A percentile compares a stretch with the other conserved stretches of the same genome.
Conservation (phyloP, 2,329 filamentous ascomycete genomes). For the Verticillium dahliae region DNA sequence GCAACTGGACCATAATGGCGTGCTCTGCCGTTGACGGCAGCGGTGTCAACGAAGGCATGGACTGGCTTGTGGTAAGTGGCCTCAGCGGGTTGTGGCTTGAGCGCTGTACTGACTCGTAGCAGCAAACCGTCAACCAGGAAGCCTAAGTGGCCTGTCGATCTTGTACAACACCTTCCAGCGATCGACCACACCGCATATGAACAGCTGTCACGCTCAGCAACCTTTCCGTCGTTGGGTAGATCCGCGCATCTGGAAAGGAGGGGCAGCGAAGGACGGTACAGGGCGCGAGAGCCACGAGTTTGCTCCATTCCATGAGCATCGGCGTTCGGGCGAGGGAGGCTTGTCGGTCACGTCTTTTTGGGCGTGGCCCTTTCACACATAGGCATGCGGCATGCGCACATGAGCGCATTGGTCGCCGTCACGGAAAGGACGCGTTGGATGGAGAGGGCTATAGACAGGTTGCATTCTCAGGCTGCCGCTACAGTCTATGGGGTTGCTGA, state of each 20-base stretch:
- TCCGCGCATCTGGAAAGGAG: slow-evolving; percentile 4
- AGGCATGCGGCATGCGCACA: not conserved
- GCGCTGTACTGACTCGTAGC: not conserved
- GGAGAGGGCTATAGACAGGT: not conserved
- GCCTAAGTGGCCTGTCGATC: slow-evolving; percentile 1
- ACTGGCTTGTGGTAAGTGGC: slow-evolving; percentile 80
- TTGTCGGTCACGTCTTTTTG: not conserved
- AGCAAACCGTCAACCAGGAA: slow-evolving; percentile 20
- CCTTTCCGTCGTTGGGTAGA: slow-evolving; percentile 6
- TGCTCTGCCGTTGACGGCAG: slow-evolving; percentile 94
- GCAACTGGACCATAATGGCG: slow-evolving; percentile 98
- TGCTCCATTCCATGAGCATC: not conserved
- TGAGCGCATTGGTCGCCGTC: not conserved
- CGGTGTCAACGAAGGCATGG: slow-evolving; percentile 96
- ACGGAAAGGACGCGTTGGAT: not conserved
- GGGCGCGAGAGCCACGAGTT: not conserved
- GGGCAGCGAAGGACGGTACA: not conserved
- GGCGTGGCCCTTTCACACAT: not conserved
- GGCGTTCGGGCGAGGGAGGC: slow-evolving; percentile 2
- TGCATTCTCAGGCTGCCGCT: not conserved
- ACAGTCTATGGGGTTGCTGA: not conserved
- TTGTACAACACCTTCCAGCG: slow-evolving; percentile 2
- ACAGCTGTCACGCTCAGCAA: slow-evolving; percentile 9
- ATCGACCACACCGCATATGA: slow-evolving; percentile 1
- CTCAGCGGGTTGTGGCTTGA: slow-evolving; percentile 11